Evolutionary conservation across 2,329 filamentous ascomycete genomes (phyloP).

Genomic region (Magnaporthiopsis rhizophila): DNA sequence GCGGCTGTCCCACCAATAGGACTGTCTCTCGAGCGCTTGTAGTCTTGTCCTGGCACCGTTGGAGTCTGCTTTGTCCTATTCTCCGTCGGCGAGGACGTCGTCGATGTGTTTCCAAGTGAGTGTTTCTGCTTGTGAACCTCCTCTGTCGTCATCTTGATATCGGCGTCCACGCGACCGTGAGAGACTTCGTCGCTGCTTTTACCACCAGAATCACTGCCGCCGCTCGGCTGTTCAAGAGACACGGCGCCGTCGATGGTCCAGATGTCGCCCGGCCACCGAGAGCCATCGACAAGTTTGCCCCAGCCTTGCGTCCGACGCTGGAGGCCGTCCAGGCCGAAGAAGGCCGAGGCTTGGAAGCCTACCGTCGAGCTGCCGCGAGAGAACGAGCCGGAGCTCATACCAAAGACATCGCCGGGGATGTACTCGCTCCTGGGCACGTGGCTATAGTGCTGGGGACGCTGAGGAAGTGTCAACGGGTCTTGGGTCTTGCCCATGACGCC

Average conservation of each 20-base stretch:
- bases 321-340: neutral
- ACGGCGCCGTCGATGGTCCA: neutral
- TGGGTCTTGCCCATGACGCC: neutral
- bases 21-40: neutral
- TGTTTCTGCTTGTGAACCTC: neutral
- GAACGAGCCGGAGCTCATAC: neutral
- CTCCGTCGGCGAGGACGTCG: neutral
- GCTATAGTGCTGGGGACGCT: neutral
- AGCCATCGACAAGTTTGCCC: neutral
- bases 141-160: neutral
- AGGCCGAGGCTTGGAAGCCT: neutral
- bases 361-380: neutral
- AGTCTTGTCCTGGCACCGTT: neutral
- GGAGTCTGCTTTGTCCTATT: neutral
- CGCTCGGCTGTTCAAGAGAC: neutral
- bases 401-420: neutral
- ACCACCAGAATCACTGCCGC: neutral
- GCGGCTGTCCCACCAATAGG: no score
- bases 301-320: neutral
- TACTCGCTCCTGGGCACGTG: neutral
- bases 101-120: neutral
- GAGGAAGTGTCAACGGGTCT: neutral
- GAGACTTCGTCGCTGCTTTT: neutral
- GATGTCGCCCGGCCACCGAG: neutral
- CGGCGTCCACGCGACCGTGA: neutral